Evolutionary conservation across 441 rosid genomes (phyloP), one percentile per base, ranked within the genome.

Genomic region (Raphanus hybrid): DNA sequence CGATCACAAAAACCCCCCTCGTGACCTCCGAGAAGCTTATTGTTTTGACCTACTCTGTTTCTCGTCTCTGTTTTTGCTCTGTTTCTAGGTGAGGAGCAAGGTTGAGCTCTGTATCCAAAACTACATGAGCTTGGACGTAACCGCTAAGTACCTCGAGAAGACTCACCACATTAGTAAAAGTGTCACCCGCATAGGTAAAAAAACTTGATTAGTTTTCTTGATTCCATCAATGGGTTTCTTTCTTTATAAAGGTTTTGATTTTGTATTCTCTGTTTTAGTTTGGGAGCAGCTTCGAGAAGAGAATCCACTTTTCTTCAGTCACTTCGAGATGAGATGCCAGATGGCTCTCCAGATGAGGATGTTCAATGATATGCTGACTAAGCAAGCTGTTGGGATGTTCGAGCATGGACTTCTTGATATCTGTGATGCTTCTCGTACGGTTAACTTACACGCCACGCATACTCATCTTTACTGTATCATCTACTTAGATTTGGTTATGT

Each of bases 261-360:
- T 54, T 6, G 26, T 6, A 15, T 8, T 8, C 3, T 16, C 8
- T 55, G 0, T 8, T 15, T 54, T 54, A 54, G 59, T 54, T 16
- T 55, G 60, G 60, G 60, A 55, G 26, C 60, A 55, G 60, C 60
- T 76, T 64, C 39, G 20, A 18, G 4, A 6, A 64, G 29, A 55
- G 48, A 64, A 14, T 16, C 71, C 45, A 54, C 29, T 26, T 0
- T 76, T 70, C 63, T 70, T 70, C 75, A 41, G 3, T 4, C 0
- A 5, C 0, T 76, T 63, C 60, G 0, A 27, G 37, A 7, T 63
- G 6, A 11, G 9, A 12, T 4, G 45, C 35, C 8, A 11, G 10
- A 0, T 12, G 2, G 8, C 0, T 26, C 0, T 0, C 11, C 75
- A 76, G 3, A 26, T 2, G 32, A 55, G 11, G 60, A 7, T 8